These are phyloP conservation scores for Plenodomus tracheiphilus DNA, from an alignment of 2,329 filamentous ascomycete species.

Conservation along the genomic window DNA sequence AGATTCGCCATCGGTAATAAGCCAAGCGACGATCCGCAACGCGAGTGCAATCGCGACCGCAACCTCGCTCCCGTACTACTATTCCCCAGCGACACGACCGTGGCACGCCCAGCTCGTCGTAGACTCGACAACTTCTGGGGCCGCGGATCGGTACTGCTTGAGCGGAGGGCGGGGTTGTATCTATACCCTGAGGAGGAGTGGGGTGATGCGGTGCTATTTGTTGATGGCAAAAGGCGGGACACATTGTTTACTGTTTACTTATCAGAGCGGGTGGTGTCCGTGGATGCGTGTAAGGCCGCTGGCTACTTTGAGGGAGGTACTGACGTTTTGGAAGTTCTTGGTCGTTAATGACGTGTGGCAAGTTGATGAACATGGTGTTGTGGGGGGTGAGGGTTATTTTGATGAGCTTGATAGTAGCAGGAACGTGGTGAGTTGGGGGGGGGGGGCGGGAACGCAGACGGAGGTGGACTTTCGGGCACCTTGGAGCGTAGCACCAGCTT, in stretches of 20 bases:
- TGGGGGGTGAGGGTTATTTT: slow-evolving; percentile 2
- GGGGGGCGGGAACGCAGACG: slow-evolving; percentile 1
- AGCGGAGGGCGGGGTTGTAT: slow-evolving; percentile 5
- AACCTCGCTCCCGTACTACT: slow-evolving; percentile 5
- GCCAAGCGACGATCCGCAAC: slow-evolving; percentile 3
- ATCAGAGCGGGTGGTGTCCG: slow-evolving; percentile 6
- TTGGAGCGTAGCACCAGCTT: slow-evolving; percentile 4
- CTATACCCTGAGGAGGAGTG: slow-evolving; percentile 5
- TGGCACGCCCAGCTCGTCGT: slow-evolving; percentile 1
- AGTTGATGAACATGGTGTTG: slow-evolving; percentile 5
- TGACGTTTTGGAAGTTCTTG: slow-evolving; percentile 7
- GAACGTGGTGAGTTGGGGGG: slow-evolving; percentile 2
- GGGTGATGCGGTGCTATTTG: slow-evolving; percentile 6
- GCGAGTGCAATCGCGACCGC: slow-evolving; percentile 2
- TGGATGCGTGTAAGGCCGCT: slow-evolving; percentile 4
- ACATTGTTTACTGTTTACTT: slow-evolving; percentile 5
- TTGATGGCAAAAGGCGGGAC: slow-evolving; percentile 3
- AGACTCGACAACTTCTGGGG: slow-evolving; percentile 5
- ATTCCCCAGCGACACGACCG: slow-evolving; percentile 1
- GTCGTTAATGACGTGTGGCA: slow-evolving; percentile 4
- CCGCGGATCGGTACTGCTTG: slow-evolving; percentile 5
- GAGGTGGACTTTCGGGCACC: slow-evolving; percentile 4
- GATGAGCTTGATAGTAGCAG: background rate
- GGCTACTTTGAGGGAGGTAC: slow-evolving; percentile 7
- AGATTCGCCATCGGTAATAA: slow-evolving; percentile 5